A percentile compares a stretch with the other conserved stretches of the same genome.
Conservation (phyloP, 1,139 yeast species). For the Eremothecium cymbalariae region DNA sequence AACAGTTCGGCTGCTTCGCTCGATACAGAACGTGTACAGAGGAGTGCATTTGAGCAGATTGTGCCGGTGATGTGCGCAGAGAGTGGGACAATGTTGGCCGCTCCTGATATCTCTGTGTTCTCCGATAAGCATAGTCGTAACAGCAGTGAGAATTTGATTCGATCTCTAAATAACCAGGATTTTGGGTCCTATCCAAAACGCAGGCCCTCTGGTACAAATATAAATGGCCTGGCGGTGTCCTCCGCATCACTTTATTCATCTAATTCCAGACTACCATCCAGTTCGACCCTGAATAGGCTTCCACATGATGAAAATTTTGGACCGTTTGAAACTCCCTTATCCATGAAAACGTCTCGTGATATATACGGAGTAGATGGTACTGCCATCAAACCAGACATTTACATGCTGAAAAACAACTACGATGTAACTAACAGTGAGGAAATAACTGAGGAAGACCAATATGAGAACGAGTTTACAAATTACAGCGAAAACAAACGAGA, state of each 20-base stretch:
- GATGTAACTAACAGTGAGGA: conserved; percentile 28
- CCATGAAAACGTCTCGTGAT: neutral
- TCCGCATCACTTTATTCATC: conserved; percentile 17
- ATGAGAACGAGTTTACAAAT: conserved; percentile 37
- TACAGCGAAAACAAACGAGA: conserved; percentile 35
- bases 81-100: neutral
- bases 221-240: conserved; percentile 17
- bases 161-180: conserved; percentile 25
- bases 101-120: conserved; percentile 6
- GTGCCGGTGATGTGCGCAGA: conserved; percentile 25
- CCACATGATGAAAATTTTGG: conserved; percentile 3
- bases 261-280: neutral
- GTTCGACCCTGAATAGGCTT: conserved; percentile 11
- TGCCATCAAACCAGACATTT: conserved; percentile 16
- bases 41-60: conserved; percentile 27
- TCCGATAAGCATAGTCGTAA: conserved; percentile 2
- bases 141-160: conserved; percentile 19
- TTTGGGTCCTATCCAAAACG: conserved; percentile 33
- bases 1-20: conserved; percentile 27
- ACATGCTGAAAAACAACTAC: conserved; percentile 32
- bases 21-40: conserved; percentile 13
- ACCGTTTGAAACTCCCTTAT: conserved; percentile 6
- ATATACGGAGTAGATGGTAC: conserved; percentile 7
- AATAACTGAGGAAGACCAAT: conserved; percentile 37
- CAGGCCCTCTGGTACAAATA: conserved; percentile 21